Conservation (phyloP, 2,329 filamentous ascomycete species). For the Colletotrichum viniferum region DNA sequence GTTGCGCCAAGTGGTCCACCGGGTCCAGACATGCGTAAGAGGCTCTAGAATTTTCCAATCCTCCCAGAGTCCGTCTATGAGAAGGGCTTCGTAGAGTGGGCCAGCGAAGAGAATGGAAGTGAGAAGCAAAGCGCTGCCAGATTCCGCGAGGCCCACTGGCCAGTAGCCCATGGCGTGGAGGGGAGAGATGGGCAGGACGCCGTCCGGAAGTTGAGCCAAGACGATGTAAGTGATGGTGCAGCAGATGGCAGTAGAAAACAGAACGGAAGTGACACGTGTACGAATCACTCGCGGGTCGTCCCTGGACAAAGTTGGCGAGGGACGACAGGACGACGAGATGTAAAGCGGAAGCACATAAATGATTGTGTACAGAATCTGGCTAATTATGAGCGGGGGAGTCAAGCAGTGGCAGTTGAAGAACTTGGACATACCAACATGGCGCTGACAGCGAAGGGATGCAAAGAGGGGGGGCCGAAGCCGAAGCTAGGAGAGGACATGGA, state of each 20-base stretch:
- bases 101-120: conserved; percentile 82
- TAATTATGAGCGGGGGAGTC: background rate
- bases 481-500: background rate
- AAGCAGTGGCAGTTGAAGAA: too few species aligned
- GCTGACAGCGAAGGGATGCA: conserved; percentile 6
- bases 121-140: conserved; percentile 67
- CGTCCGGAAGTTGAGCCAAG: conserved; percentile 45
- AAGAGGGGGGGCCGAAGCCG: background rate
- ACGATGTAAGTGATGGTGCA: conserved; percentile 70
- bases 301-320: conserved; percentile 77
- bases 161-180: conserved; percentile 80
- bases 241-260: conserved; percentile 73
- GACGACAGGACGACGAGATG: conserved; percentile 77
- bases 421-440: conserved; percentile 20
- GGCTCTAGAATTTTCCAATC: conserved; percentile 64
- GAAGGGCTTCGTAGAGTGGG: conserved; percentile 79
- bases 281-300: conserved; percentile 91
- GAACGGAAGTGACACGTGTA: conserved; percentile 81
- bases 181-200: conserved; percentile 55
- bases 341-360: conserved; percentile 94
- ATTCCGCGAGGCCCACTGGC: conserved; percentile 72
- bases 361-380: conserved; percentile 78
- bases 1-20: conserved; percentile 87
- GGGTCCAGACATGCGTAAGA: conserved; percentile 64
- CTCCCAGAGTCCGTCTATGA: conserved; percentile 75